Conservation (phyloP, 306 rosid species). For the Cucumis hystrix region DNA sequence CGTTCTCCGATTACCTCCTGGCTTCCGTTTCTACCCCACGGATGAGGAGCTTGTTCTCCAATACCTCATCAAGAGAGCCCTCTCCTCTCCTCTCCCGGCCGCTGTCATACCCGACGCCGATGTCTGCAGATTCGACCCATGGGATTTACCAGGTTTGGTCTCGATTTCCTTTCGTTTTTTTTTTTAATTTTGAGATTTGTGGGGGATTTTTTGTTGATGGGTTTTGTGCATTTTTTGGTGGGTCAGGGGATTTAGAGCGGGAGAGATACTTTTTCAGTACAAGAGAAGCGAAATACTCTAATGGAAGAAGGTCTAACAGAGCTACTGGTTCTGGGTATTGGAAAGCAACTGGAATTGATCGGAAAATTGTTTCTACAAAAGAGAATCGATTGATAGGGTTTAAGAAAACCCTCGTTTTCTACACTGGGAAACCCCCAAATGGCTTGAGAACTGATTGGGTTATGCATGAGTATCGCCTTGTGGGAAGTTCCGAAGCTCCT, state of each 20-base stretch:
- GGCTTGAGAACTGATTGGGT: constrained; percentile 4
- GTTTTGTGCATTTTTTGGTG: not conserved
- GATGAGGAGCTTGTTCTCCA: constrained; percentile 82
- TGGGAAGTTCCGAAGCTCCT: not conserved
- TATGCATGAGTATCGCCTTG: constrained; percentile 11
- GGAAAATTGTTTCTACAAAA: not conserved
- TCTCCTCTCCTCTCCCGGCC: constrained; percentile 59
- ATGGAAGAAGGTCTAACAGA: constrained; percentile 59
- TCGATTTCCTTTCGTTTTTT: no score
- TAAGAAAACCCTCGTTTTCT: constrained; percentile 1
- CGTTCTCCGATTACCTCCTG: constrained; percentile 41
- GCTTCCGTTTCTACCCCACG: constrained; percentile 74
- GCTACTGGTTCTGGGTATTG: constrained; percentile 66
- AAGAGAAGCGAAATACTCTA: constrained; percentile 45
- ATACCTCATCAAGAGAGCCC: constrained; percentile 44
- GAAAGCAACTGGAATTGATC: constrained; percentile 55
- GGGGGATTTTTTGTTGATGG: not conserved
- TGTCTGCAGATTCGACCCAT: constrained; percentile 51
- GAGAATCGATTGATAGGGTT: not conserved
- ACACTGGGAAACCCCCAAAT: not conserved
- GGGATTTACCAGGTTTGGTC: constrained; percentile 62
- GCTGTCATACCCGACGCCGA: constrained; percentile 47
- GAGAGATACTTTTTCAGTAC: constrained; percentile 72
- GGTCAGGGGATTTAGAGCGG: constrained; percentile 24
- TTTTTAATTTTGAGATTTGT: not conserved